Evolutionary conservation across 169 alveolate species (phyloP), one percentile per base, ranked within the genome.

Genomic region (Eimeria tenella): DNA sequence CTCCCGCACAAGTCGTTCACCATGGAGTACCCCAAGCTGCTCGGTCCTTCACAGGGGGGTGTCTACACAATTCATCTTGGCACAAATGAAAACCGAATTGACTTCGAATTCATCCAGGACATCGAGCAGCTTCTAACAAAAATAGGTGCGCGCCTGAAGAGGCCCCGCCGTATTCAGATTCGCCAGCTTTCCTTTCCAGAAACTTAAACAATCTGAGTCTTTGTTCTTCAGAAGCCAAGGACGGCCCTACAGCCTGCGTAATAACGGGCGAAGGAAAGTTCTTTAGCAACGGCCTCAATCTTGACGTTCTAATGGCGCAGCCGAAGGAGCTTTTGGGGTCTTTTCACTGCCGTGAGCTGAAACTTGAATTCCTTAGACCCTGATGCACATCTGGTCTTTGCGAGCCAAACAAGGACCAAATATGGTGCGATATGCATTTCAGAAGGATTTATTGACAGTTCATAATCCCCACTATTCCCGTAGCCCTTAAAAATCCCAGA

Each of bases 221-320:
- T 31, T 23, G 9, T 3, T 86, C 19, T 68, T 53, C 68, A 88
- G 86, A 82, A 63, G 52, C 75, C 21, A 31, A 21, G n/a, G 82
- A 31, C 49, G 95, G 95, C 11, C 94, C 95, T 7, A 70, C 91
- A 7, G 95, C 95, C 7, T 93, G 95, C 73, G 93, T 93, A 4
- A 4, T 93, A 19, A 53, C 65, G 60, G 93, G 95, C 7, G 63
- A 71, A 11, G 95, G 95, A 8, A 93, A 93, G 56, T 86, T 86
- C 58, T 93, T 93, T 15, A 60, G 93, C 90, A 93, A 93, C 55
- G 95, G 95, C 25, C 71, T 93, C 10, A 70, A 65, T 73, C 55
- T 73, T 11, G 71, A 52, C 31, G 68, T 70, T 25, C 58, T 93
- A n/a, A 53, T 75, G 75, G 73, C 17, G 19, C 21, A 93, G 19